Conservation (phyloP, 1,284 basidiomycete species). For the Melampsora larici-populina region DNA sequence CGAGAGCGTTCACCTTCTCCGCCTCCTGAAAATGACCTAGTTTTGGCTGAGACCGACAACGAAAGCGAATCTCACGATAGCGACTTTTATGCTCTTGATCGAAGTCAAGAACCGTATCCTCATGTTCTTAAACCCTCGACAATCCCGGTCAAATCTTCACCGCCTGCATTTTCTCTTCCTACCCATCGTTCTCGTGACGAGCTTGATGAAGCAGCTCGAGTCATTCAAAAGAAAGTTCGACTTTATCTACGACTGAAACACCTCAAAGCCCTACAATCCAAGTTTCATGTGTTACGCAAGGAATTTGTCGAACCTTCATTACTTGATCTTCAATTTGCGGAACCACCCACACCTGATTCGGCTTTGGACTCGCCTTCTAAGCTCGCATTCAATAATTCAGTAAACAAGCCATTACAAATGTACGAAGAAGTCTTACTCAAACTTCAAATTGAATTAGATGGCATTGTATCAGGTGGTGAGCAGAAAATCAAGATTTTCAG, state of each 20-base stretch:
- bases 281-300: slow-evolving; percentile 14
- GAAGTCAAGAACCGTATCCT: slow-evolving; percentile 23
- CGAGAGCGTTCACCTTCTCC: not conserved
- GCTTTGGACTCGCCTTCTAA: slow-evolving; percentile 11
- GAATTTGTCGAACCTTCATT: slow-evolving; percentile 14
- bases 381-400: slow-evolving; percentile 25
- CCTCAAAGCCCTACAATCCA: slow-evolving; percentile 14
- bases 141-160: not conserved
- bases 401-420: slow-evolving; percentile 25
- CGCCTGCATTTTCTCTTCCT: not conserved
- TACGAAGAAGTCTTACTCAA: slow-evolving; percentile 29
- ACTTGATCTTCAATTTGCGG: slow-evolving; percentile 6
- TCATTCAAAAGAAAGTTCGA: slow-evolving; percentile 34
- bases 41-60: not conserved
- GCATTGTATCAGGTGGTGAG: slow-evolving; percentile 34
- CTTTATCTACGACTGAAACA: slow-evolving; percentile 14
- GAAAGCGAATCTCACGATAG: slow-evolving; percentile 10
- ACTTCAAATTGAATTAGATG: slow-evolving; percentile 37
- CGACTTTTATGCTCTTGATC: slow-evolving; percentile 33
- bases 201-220: slow-evolving; percentile 21
- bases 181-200: slow-evolving; percentile 24
- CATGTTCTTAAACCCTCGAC: slow-evolving; percentile 3
- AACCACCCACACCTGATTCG: not conserved
- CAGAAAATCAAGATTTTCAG: slow-evolving; percentile 30
- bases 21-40: not conserved